Percentiles rank a stretch among this genome's conserved stretches.
Evolutionary conservation across 352 stramenopile genomes (phyloP).

Genomic region (Hyaloperonospora brassicae): DNA sequence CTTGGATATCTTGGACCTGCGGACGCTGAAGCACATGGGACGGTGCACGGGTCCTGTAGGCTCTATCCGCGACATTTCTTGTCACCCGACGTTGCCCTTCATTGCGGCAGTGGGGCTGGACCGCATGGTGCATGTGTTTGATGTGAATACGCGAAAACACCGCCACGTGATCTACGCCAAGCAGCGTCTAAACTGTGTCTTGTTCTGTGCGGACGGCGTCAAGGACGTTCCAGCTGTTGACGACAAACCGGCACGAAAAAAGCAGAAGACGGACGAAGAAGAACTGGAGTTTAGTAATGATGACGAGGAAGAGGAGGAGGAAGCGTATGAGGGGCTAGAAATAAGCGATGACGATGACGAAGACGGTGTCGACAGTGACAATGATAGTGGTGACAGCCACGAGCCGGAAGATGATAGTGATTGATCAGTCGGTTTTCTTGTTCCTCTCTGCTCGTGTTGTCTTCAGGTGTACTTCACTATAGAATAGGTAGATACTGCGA

Average conservation of each 20-base stretch:
- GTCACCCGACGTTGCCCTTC: constrained; percentile 86
- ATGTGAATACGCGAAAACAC: constrained; percentile 79
- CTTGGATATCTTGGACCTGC: constrained; percentile 85
- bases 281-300: constrained; percentile 35
- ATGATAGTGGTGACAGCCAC: constrained; percentile 42
- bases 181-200: constrained; percentile 86
- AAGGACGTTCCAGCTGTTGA: constrained; percentile 40
- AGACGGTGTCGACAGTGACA: constrained; percentile 40
- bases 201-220: constrained; percentile 83
- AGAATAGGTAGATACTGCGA: constrained; percentile 17
- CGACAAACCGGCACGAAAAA: constrained; percentile 37
- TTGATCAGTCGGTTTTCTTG: constrained; percentile 2
- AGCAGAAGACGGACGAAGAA: constrained; percentile 35
- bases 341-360: constrained; percentile 61
- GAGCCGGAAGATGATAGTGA: constrained; percentile 12
- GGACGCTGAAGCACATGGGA: constrained; percentile 78
- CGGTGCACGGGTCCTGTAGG: constrained; percentile 85
- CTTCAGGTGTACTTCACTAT: constrained; percentile 8
- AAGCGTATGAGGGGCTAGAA: constrained; percentile 81
- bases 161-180: constrained; percentile 71
- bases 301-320: constrained; percentile 60
- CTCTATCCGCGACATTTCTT: constrained; percentile 84
- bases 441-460: too few relatives aligned
- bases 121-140: constrained; percentile 91
- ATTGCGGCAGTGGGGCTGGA: constrained; percentile 89